A percentile compares a stretch with the other conserved stretches of the same genome.
phyloP scores from a whole-genome alignment of 2,329 filamentous ascomycete species.

The Annulohypoxylon truncatum region DNA sequence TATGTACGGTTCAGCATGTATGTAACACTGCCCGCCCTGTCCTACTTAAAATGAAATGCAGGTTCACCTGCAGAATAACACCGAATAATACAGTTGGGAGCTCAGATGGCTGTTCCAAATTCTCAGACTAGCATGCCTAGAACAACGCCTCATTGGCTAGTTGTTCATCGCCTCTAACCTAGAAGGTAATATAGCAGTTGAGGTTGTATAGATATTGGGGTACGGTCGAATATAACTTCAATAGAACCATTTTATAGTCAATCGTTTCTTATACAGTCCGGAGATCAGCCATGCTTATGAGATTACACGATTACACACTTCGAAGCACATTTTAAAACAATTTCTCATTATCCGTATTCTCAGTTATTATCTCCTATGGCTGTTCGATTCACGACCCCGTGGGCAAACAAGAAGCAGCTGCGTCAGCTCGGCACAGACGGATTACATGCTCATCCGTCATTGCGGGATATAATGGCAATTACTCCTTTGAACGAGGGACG shows the following conservation, averaged over 20 bases:
- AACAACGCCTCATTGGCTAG: slow-evolving; percentile 21
- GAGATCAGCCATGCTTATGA: slow-evolving; percentile 11
- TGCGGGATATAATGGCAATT: slow-evolving; percentile 42
- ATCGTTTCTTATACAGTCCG: slow-evolving; percentile 5
- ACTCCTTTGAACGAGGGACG: slow-evolving; percentile 29
- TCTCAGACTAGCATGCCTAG: slow-evolving; percentile 19
- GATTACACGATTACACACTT: not conserved
- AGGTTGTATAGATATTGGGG: slow-evolving; percentile 11
- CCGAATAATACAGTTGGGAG: slow-evolving; percentile 31
- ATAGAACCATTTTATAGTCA: slow-evolving; percentile 18
- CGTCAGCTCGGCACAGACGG: slow-evolving; percentile 33
- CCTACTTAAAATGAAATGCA: slow-evolving; percentile 33
- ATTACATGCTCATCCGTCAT: slow-evolving; percentile 1
- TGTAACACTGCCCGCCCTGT: slow-evolving; percentile 40
- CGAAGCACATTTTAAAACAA: not conserved
- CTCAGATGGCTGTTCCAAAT: slow-evolving; percentile 8
- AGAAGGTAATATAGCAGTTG: slow-evolving; percentile 8
- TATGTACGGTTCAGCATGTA: slow-evolving; percentile 14
- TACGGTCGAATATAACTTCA: slow-evolving; percentile 1
- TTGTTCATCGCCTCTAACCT: slow-evolving; percentile 1
- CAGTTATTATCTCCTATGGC: not conserved
- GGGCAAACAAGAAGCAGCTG: slow-evolving; percentile 4
- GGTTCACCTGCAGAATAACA: slow-evolving; percentile 44
- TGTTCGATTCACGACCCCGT: slow-evolving; percentile 5
- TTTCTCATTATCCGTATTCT: not conserved